Base-by-base conservation (phyloP, 1,284 basidiomycete species). In the Anthracocystis walkeri region DNA sequence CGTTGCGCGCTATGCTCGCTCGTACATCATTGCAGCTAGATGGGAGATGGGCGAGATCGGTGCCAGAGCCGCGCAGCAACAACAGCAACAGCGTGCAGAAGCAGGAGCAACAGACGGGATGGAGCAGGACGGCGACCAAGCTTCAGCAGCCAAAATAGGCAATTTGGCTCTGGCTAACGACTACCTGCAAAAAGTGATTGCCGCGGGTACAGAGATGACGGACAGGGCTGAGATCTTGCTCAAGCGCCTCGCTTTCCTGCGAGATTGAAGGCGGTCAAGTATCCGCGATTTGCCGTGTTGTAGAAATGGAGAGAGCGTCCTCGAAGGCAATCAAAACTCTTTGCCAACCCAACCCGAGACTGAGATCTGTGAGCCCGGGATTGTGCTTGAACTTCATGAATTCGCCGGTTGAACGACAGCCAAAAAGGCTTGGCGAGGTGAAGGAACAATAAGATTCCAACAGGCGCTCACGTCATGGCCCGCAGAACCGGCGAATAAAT, bases 31-130 rank as follows among this genome's bases (percentile, higher is more conserved):
- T 21, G 81, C 82, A 20, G 82, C 82, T 4, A 72, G 77, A 29
- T 83, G 69, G 69, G 82, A 83, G 66, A 83, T 84, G 82, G 82
- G 82, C 35, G 81, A 83, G 51, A 73, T 83, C n/a, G 78, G 76
- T 7, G 44, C 51, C 3, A 61, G 52, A 38, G 18, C 53, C 41
- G 51, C 71, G 8, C 61, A 55, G 42, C 64, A 78, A 42, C 54
- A 64, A 25, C 49, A 54, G 21, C 38, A 56, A 21, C 54, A 44
- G n/a, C 48, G 48, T n/a, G 18, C 48, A n/a, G 48, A 49, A 27
- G 41, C 58, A 12, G 57, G 42, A 46, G 51, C 61, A 11, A 56
- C 46, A 6, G 63, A 63, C 40, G 70, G 45, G 16, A 71, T 52
- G 58, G 68, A 68, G 25, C 62, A 77, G 29, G 66, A 58, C 38